Percentiles rank a stretch among this genome's conserved stretches.
phyloP scores from a whole-genome alignment of 495 filamentous ascomycete genomes.

The Apiosordaria backusii region DNA sequence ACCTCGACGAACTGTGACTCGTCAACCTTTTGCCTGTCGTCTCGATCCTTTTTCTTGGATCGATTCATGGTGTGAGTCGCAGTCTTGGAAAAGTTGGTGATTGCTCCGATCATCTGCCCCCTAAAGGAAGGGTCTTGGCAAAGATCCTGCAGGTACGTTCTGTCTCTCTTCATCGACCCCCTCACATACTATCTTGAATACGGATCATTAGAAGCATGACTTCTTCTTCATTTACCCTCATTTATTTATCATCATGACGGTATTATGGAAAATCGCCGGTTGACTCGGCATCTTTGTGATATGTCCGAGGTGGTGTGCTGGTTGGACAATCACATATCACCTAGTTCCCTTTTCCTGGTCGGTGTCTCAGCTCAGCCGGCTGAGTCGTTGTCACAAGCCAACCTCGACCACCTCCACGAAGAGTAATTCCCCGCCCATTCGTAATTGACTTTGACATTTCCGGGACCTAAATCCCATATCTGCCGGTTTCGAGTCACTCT shows the following conservation, averaged over 20 bases:
- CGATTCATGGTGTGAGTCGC: conserved; percentile 13
- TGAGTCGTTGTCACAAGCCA: conserved; percentile 15
- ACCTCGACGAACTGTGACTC: conserved; percentile 13
- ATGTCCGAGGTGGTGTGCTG: conserved; percentile 3
- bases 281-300: not conserved
- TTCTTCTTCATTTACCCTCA: not conserved
- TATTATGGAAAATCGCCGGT: not conserved
- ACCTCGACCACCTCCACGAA: not conserved
- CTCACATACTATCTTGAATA: not conserved
- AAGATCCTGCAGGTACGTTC: conserved; percentile 22
- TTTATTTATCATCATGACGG: not conserved
- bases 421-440: conserved; percentile 9
- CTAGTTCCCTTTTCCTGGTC: conserved; percentile 5
- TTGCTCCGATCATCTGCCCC: conserved; percentile 15
- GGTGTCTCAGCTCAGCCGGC: conserved; percentile 19
- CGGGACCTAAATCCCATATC: not conserved
- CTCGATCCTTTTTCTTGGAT: conserved; percentile 7
- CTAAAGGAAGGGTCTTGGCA: conserved; percentile 9
- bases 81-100: not conserved
- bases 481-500: conserved; percentile 5
- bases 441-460: conserved; percentile 5
- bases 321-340: conserved; percentile 10
- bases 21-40: not conserved
- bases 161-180: conserved; percentile 3
- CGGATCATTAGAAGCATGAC: not conserved